A percentile compares a stretch with the other conserved stretches of the same genome.
Evolutionary conservation across 257 asterid species (phyloP).

Genomic region (Anisodus tanguticus): DNA sequence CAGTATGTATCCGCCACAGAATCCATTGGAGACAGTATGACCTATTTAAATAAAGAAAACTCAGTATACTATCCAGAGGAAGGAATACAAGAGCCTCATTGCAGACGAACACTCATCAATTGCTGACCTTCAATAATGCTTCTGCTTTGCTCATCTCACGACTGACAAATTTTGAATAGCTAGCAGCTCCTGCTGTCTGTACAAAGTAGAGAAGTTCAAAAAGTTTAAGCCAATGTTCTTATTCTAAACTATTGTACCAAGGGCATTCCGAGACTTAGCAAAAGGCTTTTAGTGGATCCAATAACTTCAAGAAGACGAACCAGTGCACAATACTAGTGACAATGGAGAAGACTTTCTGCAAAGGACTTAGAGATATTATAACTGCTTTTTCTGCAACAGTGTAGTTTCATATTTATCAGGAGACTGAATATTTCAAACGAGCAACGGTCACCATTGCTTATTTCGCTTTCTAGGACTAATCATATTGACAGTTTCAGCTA

Average conservation of each 20-base stretch:
- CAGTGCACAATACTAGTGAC: neutral
- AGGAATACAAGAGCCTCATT: conserved; percentile 23
- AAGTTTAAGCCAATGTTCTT: neutral
- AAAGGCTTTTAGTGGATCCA: conserved; percentile 13
- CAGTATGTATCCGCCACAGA: conserved; percentile 99
- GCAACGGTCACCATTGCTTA: neutral
- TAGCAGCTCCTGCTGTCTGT: conserved; percentile 83
- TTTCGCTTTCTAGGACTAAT: neutral
- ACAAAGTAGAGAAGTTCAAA: conserved; percentile 34
- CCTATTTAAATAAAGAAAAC: conserved; percentile 54
- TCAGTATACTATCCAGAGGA: conserved; percentile 28
- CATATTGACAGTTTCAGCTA: conserved; percentile 1
- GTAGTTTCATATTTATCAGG: conserved; percentile 1
- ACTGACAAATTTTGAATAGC: conserved; percentile 91
- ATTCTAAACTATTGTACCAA: neutral
- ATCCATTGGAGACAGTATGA: conserved; percentile 89
- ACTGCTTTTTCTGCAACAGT: conserved; percentile 14
- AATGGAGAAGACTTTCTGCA: neutral
- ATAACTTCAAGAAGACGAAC: conserved; percentile 1
- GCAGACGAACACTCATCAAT: conserved; percentile 27
- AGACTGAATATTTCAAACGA: conserved; percentile 3
- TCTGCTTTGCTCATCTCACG: conserved; percentile 99
- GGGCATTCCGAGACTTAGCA: neutral
- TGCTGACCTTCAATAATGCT: conserved; percentile 83
- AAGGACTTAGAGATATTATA: conserved; percentile 11